These are phyloP conservation scores for Chenopodium album DNA, from an alignment of 148 eudicot genomes.

Conservation along the genomic window DNA sequence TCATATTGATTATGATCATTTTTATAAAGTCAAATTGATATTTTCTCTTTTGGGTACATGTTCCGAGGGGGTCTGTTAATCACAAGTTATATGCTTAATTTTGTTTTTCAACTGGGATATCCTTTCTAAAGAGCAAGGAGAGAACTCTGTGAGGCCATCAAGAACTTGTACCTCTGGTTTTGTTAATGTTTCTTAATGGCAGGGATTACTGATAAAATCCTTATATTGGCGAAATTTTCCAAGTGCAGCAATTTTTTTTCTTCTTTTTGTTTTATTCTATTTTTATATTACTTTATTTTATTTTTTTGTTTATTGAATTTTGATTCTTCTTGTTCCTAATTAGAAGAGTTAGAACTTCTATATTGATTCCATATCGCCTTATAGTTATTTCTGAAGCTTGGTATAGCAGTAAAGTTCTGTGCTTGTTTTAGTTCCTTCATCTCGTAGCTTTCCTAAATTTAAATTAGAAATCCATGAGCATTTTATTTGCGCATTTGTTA, in stretches of 20 bases:
- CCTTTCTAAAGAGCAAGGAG: background rate
- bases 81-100: background rate
- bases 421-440: background rate
- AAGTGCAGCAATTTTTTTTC: background rate
- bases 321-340: background rate
- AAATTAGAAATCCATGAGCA: background rate
- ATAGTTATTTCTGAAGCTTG: background rate
- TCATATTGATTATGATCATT: background rate
- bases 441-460: background rate
- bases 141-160: background rate
- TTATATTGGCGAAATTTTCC: too few relatives aligned
- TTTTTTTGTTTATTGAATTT: background rate
- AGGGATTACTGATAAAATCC: background rate
- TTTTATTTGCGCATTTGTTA: background rate
- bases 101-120: background rate
- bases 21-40: background rate
- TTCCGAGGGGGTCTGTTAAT: background rate
- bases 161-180: background rate
- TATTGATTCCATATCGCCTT: background rate
- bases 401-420: background rate
- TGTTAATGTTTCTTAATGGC: background rate
- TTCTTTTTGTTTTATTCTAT: too few relatives aligned
- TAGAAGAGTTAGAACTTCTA: background rate
- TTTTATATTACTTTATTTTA: too few relatives aligned
- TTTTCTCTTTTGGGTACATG: background rate